Conservation (phyloP, 2,329 filamentous ascomycete species). For the Tolypocladium tropicale region DNA sequence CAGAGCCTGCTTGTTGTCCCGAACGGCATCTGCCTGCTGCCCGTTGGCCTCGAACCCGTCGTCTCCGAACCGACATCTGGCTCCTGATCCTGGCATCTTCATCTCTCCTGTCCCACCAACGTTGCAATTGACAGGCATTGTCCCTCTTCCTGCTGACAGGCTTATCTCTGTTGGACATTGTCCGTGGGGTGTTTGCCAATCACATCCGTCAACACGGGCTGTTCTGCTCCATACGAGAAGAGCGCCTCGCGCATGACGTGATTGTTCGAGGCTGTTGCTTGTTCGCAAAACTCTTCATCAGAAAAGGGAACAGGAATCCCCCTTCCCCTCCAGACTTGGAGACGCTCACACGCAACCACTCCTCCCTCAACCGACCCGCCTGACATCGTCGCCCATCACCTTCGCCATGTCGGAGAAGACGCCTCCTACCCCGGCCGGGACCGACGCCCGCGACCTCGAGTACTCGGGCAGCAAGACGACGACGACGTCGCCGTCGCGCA, state of each 20-base stretch:
- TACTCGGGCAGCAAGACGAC: conserved; percentile 5
- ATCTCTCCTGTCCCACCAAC: not conserved
- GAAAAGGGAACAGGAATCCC: not conserved
- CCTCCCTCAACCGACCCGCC: no score
- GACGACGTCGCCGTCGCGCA: conserved; percentile 13
- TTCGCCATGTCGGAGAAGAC: conserved; percentile 16
- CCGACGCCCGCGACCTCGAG: conserved; percentile 12
- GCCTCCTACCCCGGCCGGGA: not conserved
- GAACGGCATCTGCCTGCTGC: not conserved
- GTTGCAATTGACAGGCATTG: not conserved
- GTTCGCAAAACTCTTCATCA: not conserved
- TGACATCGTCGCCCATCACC: not conserved
- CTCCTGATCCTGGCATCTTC: not conserved
- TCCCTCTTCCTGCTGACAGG: not conserved
- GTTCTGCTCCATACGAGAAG: not conserved
- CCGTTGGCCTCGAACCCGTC: not conserved
- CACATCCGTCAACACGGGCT: not conserved
- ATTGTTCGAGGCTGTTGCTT: not conserved
- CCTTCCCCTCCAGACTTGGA: not conserved
- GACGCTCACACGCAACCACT: not conserved
- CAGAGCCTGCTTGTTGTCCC: not conserved
- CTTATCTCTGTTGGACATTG: not conserved
- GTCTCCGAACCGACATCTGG: not conserved
- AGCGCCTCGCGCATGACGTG: not conserved
- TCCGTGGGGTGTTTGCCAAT: not conserved